Conservation (phyloP, 352 stramenopile genomes). For the Blastocystis sp. region DNA sequence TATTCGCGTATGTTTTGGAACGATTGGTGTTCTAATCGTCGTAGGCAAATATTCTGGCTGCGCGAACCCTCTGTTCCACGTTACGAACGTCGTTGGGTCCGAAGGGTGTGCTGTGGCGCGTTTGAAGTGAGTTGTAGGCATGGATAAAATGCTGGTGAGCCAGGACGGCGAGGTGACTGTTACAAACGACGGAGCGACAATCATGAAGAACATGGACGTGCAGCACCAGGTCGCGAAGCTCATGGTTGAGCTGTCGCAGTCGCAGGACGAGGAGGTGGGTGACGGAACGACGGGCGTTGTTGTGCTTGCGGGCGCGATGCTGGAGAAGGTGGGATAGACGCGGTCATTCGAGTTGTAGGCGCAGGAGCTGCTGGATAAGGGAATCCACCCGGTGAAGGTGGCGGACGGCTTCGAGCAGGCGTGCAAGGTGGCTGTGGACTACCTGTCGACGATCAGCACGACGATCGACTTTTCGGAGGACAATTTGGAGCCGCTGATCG, state of each 20-base stretch:
- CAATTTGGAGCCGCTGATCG: slow-evolving; percentile 82
- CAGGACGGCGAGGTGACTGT: slow-evolving; percentile 97
- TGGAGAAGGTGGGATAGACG: slow-evolving; percentile 75
- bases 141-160: slow-evolving; percentile 99
- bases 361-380: slow-evolving; percentile 84
- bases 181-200: slow-evolving; percentile 98
- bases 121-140: slow-evolving; percentile 64
- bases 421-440: slow-evolving; percentile 84
- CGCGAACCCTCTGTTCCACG: slow-evolving; percentile 85
- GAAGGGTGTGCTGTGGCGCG: slow-evolving; percentile 65
- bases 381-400: slow-evolving; percentile 93
- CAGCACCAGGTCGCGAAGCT: slow-evolving; percentile 93
- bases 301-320: slow-evolving; percentile 85
- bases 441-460: slow-evolving; percentile 85
- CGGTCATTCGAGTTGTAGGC: slow-evolving; percentile 57
- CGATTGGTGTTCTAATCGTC: neutral
- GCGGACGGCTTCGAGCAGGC: slow-evolving; percentile 94
- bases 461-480: slow-evolving; percentile 86
- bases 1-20: slow-evolving; percentile 73
- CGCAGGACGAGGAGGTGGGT: slow-evolving; percentile 98
- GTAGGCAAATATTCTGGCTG: slow-evolving; percentile 94
- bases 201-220: slow-evolving; percentile 96
- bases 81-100: slow-evolving; percentile 91
- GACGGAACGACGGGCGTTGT: slow-evolving; percentile 98
- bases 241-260: slow-evolving; percentile 93